Conservation (phyloP, 2,329 filamentous ascomycete genomes). For the Alternaria atra region DNA sequence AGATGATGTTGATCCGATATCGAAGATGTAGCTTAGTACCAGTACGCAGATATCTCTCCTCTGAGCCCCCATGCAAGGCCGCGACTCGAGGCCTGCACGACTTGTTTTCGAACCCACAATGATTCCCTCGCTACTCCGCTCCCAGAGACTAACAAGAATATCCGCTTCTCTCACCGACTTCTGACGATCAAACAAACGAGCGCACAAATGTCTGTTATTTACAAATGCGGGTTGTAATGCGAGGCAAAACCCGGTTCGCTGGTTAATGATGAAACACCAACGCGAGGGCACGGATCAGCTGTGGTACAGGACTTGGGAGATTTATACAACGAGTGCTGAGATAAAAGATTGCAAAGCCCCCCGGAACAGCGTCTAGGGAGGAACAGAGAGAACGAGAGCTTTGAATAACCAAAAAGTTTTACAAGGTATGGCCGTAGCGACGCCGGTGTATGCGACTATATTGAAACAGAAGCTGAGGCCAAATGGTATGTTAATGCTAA, state of each 20-base stretch:
- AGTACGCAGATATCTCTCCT: not conserved
- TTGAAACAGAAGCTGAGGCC: not conserved
- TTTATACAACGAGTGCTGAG: not conserved
- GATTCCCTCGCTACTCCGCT: not conserved
- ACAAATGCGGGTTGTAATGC: not conserved
- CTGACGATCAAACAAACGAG: too few species aligned
- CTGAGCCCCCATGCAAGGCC: not conserved
- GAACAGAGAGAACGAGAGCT: not conserved
- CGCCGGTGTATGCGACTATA: not conserved
- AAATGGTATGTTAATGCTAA: not conserved
- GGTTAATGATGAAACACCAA: conserved; percentile 19
- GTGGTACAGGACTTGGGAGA: conserved; percentile 1
- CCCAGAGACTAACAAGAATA: not conserved
- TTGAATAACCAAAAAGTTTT: not conserved
- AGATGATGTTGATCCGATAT: not conserved
- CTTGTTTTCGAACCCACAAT: too few species aligned
- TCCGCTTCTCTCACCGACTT: not conserved
- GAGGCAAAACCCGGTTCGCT: not conserved
- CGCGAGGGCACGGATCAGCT: conserved; percentile 14
- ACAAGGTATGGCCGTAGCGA: not conserved
- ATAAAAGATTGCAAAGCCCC: not conserved
- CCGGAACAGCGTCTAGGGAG: not conserved
- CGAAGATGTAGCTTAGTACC: not conserved
- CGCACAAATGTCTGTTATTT: not conserved
- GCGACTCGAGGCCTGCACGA: not conserved